Evolutionary conservation across 2,329 filamentous ascomycete genomes (phyloP), one percentile per base, ranked within the genome.

Genomic region (Ceratocystiopsis brevicomis): DNA sequence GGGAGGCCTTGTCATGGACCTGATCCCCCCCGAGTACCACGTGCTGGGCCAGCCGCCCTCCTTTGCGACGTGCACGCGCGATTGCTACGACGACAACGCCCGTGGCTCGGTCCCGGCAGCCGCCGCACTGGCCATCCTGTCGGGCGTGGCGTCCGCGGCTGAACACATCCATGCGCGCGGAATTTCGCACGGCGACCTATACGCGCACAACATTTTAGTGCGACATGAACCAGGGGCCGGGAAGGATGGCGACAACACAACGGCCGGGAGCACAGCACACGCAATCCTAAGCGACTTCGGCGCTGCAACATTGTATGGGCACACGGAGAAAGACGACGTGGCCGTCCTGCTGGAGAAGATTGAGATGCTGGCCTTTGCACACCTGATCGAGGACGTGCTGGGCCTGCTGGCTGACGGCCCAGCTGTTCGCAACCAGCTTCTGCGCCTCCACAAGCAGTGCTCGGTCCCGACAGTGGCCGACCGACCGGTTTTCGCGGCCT

Each of bases 251-350:
- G 16, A 15, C 4, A 40, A 40, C n/a, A 8, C 17, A 8, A 37
- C 40, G 4, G 19, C 17, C 37, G 57, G 56, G 41, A 53, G 55
- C 11, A 53, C 52, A 11, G 61, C 57, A 1, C 62, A 68, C 47
- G 64, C 65, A 4, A 50, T 69, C 13, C 54, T 69, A 3, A 64
- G 63, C 19, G 65, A 66, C 42, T 66, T 68, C 44, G 64, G 64
- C 12, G 66, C 65, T 1, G 65, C 65, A 1, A 67, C 64, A 1
- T 55, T 67, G 14, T 67, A 68, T 45, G 53, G 51, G 37, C 6
- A 52, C 3, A 47, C 43, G 18, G 44, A 32, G 12, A 47, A 15
- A 4, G 8, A 52, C 3, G 46, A 43, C 18, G 43, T 21, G 12
- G 25, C 13, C n/a, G 25, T 13, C 25, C 4, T 45, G 21, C 40